A percentile compares a stretch with the other conserved stretches of the same genome.
phyloP scores from a whole-genome alignment of 805 yeast species.

The Ogataea zsoltii region DNA sequence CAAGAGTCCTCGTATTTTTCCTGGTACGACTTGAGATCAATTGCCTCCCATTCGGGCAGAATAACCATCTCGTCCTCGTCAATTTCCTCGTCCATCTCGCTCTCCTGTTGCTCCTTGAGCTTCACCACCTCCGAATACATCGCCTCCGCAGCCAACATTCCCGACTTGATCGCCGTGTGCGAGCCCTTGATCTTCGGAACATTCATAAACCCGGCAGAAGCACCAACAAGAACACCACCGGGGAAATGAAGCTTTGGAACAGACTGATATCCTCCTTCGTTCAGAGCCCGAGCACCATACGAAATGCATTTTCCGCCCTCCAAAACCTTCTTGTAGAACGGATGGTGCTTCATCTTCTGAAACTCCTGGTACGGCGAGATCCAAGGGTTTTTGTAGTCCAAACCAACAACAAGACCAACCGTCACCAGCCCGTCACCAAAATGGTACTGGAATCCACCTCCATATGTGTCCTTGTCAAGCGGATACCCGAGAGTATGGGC shows the following conservation, averaged over 20 bases:
- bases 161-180: slow-evolving; percentile 96
- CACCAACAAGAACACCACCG: slow-evolving; percentile 95
- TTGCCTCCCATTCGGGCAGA: slow-evolving; percentile 40
- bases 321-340: slow-evolving; percentile 70
- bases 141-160: slow-evolving; percentile 90
- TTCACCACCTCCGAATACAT: slow-evolving; percentile 54
- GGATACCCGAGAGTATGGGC: slow-evolving; percentile 93
- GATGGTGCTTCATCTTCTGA: slow-evolving; percentile 91
- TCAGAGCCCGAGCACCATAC: slow-evolving; percentile 94
- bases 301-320: slow-evolving; percentile 91
- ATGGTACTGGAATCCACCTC: slow-evolving; percentile 97
- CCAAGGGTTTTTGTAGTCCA: slow-evolving; percentile 94
- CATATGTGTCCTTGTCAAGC: slow-evolving; percentile 69
- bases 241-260: slow-evolving; percentile 91
- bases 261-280: slow-evolving; percentile 96
- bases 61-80: slow-evolving; percentile 38
- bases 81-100: slow-evolving; percentile 42
- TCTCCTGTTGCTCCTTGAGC: slow-evolving; percentile 43
- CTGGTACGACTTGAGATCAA: slow-evolving; percentile 63
- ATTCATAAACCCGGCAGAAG: slow-evolving; percentile 94
- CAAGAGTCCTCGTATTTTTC: slow-evolving; percentile 71
- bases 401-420: slow-evolving; percentile 91
- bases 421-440: slow-evolving; percentile 92
- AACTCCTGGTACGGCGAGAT: slow-evolving; percentile 95
- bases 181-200: slow-evolving; percentile 98